Percentiles rank a stretch among this genome's conserved stretches.
Evolutionary conservation across 768 basidiomycete genomes (phyloP).

Genomic region (Termitomyces sp.): DNA sequence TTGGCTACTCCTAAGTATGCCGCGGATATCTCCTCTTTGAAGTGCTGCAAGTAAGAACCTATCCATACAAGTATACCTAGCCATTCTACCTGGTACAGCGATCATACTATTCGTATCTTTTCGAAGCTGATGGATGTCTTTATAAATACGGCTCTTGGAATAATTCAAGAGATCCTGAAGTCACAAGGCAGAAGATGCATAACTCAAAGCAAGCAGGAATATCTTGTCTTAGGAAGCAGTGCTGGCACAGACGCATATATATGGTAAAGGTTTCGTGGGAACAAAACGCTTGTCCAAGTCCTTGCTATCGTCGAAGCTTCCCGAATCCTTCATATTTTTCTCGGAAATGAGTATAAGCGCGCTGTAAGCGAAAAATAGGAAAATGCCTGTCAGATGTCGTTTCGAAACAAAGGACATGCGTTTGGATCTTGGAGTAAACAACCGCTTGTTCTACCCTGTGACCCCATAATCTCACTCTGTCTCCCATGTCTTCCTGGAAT

Average conservation of each 20-base stretch:
- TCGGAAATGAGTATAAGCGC: neutral
- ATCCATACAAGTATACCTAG: neutral
- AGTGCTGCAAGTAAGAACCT: neutral
- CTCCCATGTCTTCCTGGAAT: constrained; percentile 21
- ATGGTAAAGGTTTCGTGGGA: neutral
- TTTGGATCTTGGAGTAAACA: constrained; percentile 10
- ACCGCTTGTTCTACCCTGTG: constrained; percentile 26
- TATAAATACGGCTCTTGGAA: neutral
- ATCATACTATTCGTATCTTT: neutral
- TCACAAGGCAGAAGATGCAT: neutral
- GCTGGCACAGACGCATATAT: neutral
- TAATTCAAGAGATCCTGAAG: neutral
- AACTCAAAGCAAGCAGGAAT: neutral
- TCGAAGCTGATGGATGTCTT: neutral
- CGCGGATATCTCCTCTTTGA: neutral
- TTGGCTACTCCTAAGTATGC: neutral
- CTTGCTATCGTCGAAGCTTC: neutral
- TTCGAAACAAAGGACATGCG: constrained; percentile 12
- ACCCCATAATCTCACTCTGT: constrained; percentile 8
- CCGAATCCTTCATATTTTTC: neutral
- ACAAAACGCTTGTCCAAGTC: neutral
- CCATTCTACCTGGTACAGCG: neutral
- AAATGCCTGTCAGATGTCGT: constrained; percentile 13
- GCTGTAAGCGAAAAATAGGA: neutral
- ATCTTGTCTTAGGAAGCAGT: neutral